Conservation (phyloP, 495 filamentous ascomycete species). For the Trichoderma erinaceum region DNA sequence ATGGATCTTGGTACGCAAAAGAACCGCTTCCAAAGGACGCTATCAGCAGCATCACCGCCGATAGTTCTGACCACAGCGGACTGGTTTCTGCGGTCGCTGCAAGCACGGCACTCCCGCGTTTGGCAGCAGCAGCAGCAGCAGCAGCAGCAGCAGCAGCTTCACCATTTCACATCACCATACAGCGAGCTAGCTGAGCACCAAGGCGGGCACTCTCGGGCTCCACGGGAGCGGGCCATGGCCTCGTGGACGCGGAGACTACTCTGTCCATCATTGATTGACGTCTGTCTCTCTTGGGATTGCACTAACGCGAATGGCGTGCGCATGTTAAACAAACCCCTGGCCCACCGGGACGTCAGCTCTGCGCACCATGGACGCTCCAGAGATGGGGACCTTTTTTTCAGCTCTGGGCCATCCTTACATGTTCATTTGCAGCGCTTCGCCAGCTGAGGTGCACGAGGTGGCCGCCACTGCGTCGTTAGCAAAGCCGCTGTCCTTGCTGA, state of each 20-base stretch:
- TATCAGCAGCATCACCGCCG: neutral
- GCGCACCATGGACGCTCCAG: neutral
- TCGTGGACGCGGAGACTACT: conserved; percentile 10
- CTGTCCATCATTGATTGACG: neutral
- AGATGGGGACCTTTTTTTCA: conserved; percentile 10
- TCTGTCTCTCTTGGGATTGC: neutral
- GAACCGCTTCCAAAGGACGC: neutral
- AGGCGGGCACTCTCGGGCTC: neutral
- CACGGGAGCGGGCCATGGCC: conserved; percentile 12
- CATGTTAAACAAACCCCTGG: conserved; percentile 8
- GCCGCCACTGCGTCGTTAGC: conserved; percentile 1
- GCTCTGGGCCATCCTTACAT: conserved; percentile 1
- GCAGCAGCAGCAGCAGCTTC: neutral
- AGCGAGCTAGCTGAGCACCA: neutral
- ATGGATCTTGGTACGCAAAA: neutral
- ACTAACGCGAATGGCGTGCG: conserved; percentile 1
- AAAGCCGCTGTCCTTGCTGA: neutral
- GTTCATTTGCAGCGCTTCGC: neutral
- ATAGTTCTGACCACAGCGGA: neutral
- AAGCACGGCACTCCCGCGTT: neutral
- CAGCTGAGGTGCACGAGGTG: neutral
- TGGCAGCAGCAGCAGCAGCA: neutral
- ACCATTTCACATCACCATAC: neutral
- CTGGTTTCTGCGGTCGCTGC: neutral
- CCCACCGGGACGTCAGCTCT: conserved; percentile 10